These are phyloP conservation scores for Hypomontagnella submonticulosa DNA, from an alignment of 495 filamentous ascomycete species.

Conservation along the genomic window DNA sequence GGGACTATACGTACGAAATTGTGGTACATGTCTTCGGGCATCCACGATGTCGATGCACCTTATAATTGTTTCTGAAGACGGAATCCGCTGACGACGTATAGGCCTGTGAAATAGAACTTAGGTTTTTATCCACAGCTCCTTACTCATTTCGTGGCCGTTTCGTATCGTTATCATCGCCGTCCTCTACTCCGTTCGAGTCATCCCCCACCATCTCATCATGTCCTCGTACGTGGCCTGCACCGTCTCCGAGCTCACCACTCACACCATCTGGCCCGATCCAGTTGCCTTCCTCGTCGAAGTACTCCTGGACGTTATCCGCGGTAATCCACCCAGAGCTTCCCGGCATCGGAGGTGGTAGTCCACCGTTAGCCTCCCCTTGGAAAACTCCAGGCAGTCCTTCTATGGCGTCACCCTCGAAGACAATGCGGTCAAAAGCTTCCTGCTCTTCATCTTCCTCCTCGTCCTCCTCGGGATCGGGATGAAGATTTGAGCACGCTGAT, in stretches of 20 bases:
- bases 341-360: conserved; percentile 78
- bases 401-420: conserved; percentile 66
- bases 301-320: conserved; percentile 91
- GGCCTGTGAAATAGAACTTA: not conserved
- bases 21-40: not conserved
- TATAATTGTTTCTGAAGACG: not conserved
- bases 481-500: conserved; percentile 86
- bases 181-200: conserved; percentile 44
- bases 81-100: not conserved
- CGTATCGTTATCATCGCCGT: conserved; percentile 47
- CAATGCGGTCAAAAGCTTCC: conserved; percentile 60
- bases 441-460: conserved; percentile 65
- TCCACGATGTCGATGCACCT: not conserved
- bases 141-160: conserved; percentile 57
- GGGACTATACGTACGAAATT: not conserved
- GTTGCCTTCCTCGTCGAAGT: conserved; percentile 65
- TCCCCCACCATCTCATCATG: conserved; percentile 53
- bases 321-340: conserved; percentile 97
- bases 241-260: conserved; percentile 58
- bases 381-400: conserved; percentile 61
- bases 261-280: conserved; percentile 60
- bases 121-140: not conserved
- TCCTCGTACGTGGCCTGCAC: conserved; percentile 55
- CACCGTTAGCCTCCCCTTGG: conserved; percentile 57
- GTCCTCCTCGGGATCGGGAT: conserved; percentile 77